phyloP scores from a whole-genome alignment of 768 basidiomycete genomes.

The Trametes cinnabarina region DNA sequence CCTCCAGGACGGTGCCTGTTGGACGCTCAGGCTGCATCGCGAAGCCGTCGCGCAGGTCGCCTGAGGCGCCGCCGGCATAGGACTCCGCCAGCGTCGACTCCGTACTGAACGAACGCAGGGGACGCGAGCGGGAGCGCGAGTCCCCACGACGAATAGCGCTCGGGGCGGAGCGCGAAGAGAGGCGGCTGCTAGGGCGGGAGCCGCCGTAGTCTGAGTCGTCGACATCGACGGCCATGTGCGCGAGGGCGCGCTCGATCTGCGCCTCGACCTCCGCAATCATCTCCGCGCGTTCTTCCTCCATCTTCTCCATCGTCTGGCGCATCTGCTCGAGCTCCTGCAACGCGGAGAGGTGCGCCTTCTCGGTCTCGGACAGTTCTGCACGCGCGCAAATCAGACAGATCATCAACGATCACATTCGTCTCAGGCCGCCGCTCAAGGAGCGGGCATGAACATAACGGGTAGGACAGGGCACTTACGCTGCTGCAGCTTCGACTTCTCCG shows the following conservation, averaged over 20 bases:
- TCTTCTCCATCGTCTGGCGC: slow-evolving; percentile 80
- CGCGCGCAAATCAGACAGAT: background rate
- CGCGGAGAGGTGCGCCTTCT: slow-evolving; percentile 77
- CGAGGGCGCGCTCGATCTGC: slow-evolving; percentile 84
- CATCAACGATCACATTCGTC: background rate
- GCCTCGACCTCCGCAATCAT: slow-evolving; percentile 94
- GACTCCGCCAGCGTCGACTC: slow-evolving; percentile 79
- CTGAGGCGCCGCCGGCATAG: slow-evolving; percentile 38
- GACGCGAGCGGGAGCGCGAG: slow-evolving; percentile 47
- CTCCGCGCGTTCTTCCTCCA: slow-evolving; percentile 83
- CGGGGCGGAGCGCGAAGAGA: slow-evolving; percentile 53
- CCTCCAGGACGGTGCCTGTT: slow-evolving; percentile 56
- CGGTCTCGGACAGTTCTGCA: slow-evolving; percentile 81
- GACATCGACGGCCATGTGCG: slow-evolving; percentile 79
- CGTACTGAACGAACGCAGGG: slow-evolving; percentile 68
- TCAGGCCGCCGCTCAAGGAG: background rate
- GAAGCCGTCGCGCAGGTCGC: slow-evolving; percentile 30
- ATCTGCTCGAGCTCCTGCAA: slow-evolving; percentile 78
- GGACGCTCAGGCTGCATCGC: slow-evolving; percentile 39
- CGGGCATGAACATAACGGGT: background rate
- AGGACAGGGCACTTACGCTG: slow-evolving; percentile 51
- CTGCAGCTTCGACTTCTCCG: slow-evolving; percentile 77
- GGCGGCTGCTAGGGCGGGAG: slow-evolving; percentile 65
- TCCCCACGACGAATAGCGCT: slow-evolving; percentile 59
- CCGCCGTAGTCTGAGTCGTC: slow-evolving; percentile 74